Base-by-base conservation (phyloP, 2,329 filamentous ascomycete genomes). In the Sclerotinia nivalis region DNA sequence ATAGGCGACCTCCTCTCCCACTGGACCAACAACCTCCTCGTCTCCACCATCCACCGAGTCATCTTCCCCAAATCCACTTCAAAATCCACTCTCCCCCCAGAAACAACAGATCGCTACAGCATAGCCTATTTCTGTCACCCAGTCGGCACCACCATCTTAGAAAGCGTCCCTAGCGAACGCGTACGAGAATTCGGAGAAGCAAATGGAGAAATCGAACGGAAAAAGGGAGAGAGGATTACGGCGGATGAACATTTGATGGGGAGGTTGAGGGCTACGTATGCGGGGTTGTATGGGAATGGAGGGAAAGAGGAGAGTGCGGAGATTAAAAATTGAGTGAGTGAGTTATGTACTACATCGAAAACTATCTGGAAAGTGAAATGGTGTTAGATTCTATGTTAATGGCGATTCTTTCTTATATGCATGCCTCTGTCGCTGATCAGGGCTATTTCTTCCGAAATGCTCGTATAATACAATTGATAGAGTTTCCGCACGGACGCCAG, bases 1-100 rank as follows among this genome's bases (percentile, higher is more conserved):
- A 91, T 92, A n/a, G 90, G 89, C 0, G 90, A 92, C 77, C 75
- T 91, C 47, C 81, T 92, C 20, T 91, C 88, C 47, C 96, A 96
- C 79, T 98, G 95, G 95, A 98, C 96, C 0, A 91, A 91, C 73
- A 93, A 94, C 0, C 81, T 97, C 60, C 85, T 98, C 72, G 91
- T 93, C 75, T 93, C 90, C 75, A 97, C 95, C 0, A 88, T 97
- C 8, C 96, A 98, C 78, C 85, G 95, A 15, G 96, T 98, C 43
- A 88, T 95, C 0, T 96, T 97, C 73, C 84, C 85, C 1, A 68
- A 75, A 78, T 40, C 31, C 7, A 43, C 40, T 43, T 43, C 40
- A 4, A 43, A 43, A 43, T 43, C 40, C 15, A 43, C 40, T 18
- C 25, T 34, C 8, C 50, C 61, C 10, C 34, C 47, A 12, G 67